Conservation (phyloP, 805 yeast genomes). For the Hanseniaspora nectarophila region DNA sequence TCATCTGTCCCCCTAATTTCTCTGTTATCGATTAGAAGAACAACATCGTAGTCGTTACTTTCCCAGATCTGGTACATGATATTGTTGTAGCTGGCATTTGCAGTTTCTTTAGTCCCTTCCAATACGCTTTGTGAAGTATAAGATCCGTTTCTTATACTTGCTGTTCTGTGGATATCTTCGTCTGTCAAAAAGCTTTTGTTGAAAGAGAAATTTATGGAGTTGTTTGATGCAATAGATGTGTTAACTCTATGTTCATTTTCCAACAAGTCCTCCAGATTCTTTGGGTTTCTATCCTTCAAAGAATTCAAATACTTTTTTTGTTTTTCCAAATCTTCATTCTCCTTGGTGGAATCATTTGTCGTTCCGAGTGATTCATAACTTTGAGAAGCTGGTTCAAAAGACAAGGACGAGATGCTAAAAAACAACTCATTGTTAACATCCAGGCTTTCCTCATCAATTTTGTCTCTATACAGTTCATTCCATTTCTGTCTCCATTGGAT, state of each 20-base stretch:
- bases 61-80: constrained; percentile 42
- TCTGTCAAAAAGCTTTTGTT: background rate
- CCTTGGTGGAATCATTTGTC: background rate
- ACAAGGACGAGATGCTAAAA: background rate
- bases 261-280: background rate
- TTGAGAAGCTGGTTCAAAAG: background rate
- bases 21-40: constrained; percentile 63
- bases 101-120: background rate
- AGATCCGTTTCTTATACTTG: background rate
- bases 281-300: background rate
- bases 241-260: background rate
- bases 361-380: background rate
- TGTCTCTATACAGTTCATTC: constrained; percentile 3
- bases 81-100: constrained; percentile 20
- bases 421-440: constrained; percentile 5
- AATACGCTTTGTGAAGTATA: background rate
- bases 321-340: background rate
- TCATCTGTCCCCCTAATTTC: constrained; percentile 62
- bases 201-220: constrained; percentile 1
- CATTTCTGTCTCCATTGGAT: constrained; percentile 10
- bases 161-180: background rate
- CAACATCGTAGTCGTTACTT: constrained; percentile 44
- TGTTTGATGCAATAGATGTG: background rate
- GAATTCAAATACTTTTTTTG: background rate
- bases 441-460: constrained; percentile 11